Evolutionary conservation across 768 basidiomycete genomes (phyloP).

Genomic region (Pisolithus marmoratus): DNA sequence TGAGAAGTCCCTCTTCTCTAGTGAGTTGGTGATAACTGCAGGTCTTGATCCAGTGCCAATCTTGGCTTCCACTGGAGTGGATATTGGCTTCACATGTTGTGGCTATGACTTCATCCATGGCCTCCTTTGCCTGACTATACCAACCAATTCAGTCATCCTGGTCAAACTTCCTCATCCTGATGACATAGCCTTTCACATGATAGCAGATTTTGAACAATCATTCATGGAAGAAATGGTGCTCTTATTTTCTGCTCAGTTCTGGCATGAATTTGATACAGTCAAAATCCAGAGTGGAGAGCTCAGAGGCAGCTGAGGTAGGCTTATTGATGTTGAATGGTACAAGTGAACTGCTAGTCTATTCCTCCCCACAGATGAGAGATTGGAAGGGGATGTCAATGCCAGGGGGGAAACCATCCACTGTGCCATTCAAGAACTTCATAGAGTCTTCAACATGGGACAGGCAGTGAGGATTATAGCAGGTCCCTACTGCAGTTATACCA

Average conservation of each 20-base stretch:
- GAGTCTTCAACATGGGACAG: no score
- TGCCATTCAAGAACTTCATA: no score
- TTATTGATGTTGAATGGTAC: no score
- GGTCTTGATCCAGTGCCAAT: not conserved
- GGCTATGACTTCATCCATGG: not conserved
- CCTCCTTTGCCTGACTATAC: not conserved
- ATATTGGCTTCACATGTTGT: not conserved
- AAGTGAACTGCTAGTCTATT: no score
- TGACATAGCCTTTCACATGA: not conserved
- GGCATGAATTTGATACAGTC: not conserved
- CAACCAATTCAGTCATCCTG: not conserved
- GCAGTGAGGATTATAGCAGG: no score
- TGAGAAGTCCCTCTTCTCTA: not conserved
- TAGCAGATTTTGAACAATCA: not conserved
- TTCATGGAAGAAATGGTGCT: not conserved
- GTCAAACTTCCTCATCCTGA: not conserved
- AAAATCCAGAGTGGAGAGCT: not conserved
- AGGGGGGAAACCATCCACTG: no score
- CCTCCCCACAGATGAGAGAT: no score
- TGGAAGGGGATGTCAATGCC: no score
- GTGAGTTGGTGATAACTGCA: not conserved
- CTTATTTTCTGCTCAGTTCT: not conserved
- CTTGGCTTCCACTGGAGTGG: not conserved
- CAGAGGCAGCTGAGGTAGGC: not conserved
- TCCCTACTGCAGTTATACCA: no score